Evolutionary conservation across 1,139 yeast genomes (phyloP), one percentile per base, ranked within the genome.

Genomic region (Kurtzmaniella quercitrusa): DNA sequence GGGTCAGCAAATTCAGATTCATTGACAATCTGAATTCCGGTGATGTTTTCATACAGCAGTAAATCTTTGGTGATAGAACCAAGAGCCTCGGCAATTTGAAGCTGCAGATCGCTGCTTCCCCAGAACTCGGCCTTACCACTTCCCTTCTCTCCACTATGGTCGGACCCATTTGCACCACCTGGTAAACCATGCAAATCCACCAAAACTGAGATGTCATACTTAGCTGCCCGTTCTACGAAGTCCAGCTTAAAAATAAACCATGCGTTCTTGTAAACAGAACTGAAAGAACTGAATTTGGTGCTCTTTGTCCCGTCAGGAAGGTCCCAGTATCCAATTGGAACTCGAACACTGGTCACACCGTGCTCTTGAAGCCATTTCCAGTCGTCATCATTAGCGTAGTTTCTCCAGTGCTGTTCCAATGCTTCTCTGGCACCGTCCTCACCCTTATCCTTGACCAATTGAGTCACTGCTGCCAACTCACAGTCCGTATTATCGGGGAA

Each of bases 281-380:
- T 64, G 41, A 75, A 67, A 29, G 69, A 62, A 14, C 66, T 80
- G 59, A 88, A 93, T 24, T 82, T 79, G 7, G 95, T 84, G 11
- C 73, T 79, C 16, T 64, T 60, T 24, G 85, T 65, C 57, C 70
- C 84, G 12, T 55, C 53, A 41, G 70, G 77, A 10, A 90, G 79
- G 46, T 79, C 82, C 96, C 96, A 93, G 62, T 86, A 93, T 0
- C 98, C 98, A 51, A 93, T 65, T 3, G 98, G 98, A 8, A 91
- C 73, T 52, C 98, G 73, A 8, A 93, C 75, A 0, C 90, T 76
- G 15, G 87, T 89, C 16, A 88, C 88, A 7, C 85, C 84, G 41
- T 77, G 79, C 17, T 71, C 68, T 40, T 68, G 62, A 38, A 93
- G 63, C 87, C 90, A 89, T 17, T 73, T 59, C 95, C 96, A 90